phyloP scores from a whole-genome alignment of 495 filamentous ascomycete species.

The Daldinia decipiens region DNA sequence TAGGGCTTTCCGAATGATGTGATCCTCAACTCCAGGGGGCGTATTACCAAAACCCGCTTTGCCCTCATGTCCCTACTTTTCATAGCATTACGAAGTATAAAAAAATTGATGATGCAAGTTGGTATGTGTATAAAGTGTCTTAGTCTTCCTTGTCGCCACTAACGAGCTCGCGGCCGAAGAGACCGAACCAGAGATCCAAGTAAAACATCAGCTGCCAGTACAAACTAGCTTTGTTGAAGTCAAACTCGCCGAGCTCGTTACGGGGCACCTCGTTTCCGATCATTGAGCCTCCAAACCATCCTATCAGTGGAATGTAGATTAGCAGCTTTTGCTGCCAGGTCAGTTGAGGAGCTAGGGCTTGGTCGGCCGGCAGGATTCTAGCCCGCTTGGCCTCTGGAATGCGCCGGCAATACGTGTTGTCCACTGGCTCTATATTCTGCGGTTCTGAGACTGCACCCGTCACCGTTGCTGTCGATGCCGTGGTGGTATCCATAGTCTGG shows the following conservation, averaged over 20 bases:
- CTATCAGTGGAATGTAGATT: slow-evolving; percentile 69
- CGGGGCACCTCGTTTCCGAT: slow-evolving; percentile 82
- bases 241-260: slow-evolving; percentile 81
- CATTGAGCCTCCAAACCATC: slow-evolving; percentile 79
- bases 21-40: neutral
- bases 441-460: slow-evolving; percentile 49
- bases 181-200: slow-evolving; percentile 58
- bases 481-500: slow-evolving; percentile 59
- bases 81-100: slow-evolving; percentile 5
- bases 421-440: slow-evolving; percentile 42
- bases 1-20: neutral
- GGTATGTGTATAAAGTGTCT: slow-evolving; percentile 1
- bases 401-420: slow-evolving; percentile 50
- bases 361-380: slow-evolving; percentile 63
- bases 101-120: neutral
- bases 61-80: neutral
- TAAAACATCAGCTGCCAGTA: slow-evolving; percentile 76
- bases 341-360: slow-evolving; percentile 73
- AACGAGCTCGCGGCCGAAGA: slow-evolving; percentile 61
- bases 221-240: slow-evolving; percentile 75
- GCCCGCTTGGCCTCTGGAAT: slow-evolving; percentile 62
- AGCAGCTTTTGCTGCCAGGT: slow-evolving; percentile 69
- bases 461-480: slow-evolving; percentile 71
- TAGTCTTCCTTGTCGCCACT: slow-evolving; percentile 62
- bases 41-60: neutral